A percentile compares a stretch with the other conserved stretches of the same genome.
Evolutionary conservation across 148 eudicot genomes (phyloP).

Genomic region (Rhododendron henanense): DNA sequence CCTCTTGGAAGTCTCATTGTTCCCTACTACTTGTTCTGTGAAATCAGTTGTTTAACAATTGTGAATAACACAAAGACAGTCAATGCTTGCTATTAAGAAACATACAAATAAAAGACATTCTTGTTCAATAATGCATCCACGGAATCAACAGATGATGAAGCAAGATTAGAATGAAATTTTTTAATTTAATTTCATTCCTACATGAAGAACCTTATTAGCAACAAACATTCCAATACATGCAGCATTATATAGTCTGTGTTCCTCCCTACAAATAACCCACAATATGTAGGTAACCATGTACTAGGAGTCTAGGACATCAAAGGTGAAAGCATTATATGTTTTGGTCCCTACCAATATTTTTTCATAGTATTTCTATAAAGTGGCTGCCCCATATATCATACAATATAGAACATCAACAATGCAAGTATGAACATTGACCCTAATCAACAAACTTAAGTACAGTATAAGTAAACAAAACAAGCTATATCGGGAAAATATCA

Average conservation of each 20-base stretch:
- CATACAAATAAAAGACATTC: background rate
- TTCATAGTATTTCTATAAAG: background rate
- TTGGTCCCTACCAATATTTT: background rate
- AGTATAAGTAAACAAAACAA: background rate
- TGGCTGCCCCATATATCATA: background rate
- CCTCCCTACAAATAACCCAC: background rate
- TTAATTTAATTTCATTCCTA: background rate
- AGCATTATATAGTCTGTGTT: background rate
- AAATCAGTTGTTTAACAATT: background rate
- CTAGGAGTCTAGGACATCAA: background rate
- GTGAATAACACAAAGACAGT: background rate
- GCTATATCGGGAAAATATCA: too few species aligned
- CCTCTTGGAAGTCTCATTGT: conserved; percentile 59
- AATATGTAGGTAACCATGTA: background rate
- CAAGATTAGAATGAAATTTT: background rate
- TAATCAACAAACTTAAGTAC: background rate
- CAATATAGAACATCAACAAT: background rate
- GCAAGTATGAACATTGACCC: background rate
- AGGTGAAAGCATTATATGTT: background rate
- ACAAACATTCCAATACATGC: background rate
- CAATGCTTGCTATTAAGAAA: background rate
- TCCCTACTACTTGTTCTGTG: conserved; percentile 54
- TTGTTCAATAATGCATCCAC: background rate
- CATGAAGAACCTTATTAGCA: background rate
- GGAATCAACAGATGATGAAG: background rate